Evolutionary conservation across 2,329 filamentous ascomycete species (phyloP).

Genomic region (Corniculantispora saksenae): DNA sequence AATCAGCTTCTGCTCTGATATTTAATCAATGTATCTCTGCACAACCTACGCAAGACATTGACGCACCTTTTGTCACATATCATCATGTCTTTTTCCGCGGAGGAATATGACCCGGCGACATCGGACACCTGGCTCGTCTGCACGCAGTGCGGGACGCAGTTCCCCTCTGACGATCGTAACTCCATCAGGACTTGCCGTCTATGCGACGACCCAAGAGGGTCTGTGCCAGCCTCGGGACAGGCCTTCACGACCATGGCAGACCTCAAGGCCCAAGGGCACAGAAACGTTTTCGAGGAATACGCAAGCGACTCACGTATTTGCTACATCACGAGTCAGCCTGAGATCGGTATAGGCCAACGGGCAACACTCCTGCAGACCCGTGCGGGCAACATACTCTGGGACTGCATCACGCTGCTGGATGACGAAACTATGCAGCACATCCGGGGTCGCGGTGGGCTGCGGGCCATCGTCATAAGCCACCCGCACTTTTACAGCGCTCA

Average conservation of each 20-base stretch:
- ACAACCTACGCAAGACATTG: too few relatives aligned
- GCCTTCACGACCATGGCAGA: not conserved
- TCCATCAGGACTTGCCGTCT: not conserved
- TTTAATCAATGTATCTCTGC: too few relatives aligned
- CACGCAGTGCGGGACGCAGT: not conserved
- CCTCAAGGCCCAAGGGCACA: not conserved
- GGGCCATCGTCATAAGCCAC: constrained; percentile 41
- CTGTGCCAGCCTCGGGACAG: not conserved
- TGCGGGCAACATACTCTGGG: constrained; percentile 75
- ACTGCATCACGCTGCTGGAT: constrained; percentile 59
- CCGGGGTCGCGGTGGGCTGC: not conserved
- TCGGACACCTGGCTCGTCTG: not conserved
- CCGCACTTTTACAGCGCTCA: not conserved
- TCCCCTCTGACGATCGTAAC: not conserved
- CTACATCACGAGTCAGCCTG: constrained; percentile 52
- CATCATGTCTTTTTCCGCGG: not conserved
- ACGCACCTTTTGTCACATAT: not conserved
- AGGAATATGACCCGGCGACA: not conserved
- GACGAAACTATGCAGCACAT: not conserved
- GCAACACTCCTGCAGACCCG: constrained; percentile 68
- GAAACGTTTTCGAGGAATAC: constrained; percentile 29
- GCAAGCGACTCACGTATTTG: constrained; percentile 45
- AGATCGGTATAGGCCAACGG: constrained; percentile 75
- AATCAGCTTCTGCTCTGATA: too few relatives aligned
- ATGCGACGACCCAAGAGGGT: not conserved